phyloP scores from a whole-genome alignment of 108 stramenopile species.

The Discostella stelligeroides region DNA sequence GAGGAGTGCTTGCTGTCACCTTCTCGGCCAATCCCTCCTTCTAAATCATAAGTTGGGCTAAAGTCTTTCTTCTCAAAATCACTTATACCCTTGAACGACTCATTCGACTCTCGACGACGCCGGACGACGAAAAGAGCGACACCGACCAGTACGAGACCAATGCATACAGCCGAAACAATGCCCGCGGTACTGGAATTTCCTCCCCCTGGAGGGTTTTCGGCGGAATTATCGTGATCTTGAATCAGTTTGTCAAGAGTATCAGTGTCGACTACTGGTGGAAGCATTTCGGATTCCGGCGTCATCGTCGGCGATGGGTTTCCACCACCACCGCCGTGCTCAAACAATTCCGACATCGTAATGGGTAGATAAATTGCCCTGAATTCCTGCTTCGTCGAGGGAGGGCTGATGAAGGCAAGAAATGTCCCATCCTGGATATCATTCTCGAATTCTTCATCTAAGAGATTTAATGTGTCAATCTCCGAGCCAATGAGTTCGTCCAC shows the following conservation, averaged over 20 bases:
- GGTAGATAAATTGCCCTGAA: slow-evolving; percentile 9
- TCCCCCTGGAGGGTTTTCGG: not conserved
- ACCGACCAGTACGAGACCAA: slow-evolving; percentile 10
- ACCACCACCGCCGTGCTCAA: not conserved
- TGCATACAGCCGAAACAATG: slow-evolving; percentile 21
- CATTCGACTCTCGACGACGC: slow-evolving; percentile 3
- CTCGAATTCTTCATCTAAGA: slow-evolving; percentile 15
- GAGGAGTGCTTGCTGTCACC: slow-evolving; percentile 7
- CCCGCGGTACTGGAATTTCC: slow-evolving; percentile 18
- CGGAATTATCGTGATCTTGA: not conserved
- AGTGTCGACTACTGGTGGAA: not conserved
- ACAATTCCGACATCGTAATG: not conserved
- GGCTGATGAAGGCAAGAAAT: slow-evolving; percentile 9
- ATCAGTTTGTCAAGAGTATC: not conserved
- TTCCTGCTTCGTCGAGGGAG: slow-evolving; percentile 7
- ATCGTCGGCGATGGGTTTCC: not conserved
- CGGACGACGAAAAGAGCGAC: slow-evolving; percentile 17
- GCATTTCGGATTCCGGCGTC: not conserved
- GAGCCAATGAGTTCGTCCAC: not conserved
- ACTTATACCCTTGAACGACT: not conserved
- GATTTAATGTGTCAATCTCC: not conserved
- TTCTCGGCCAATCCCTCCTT: not conserved
- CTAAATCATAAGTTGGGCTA: slow-evolving; percentile 11
- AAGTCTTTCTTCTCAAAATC: not conserved
- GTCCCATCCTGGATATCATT: slow-evolving; percentile 12